Conservation (phyloP, 148 eudicot genomes). For the Silene uniflora region DNA sequence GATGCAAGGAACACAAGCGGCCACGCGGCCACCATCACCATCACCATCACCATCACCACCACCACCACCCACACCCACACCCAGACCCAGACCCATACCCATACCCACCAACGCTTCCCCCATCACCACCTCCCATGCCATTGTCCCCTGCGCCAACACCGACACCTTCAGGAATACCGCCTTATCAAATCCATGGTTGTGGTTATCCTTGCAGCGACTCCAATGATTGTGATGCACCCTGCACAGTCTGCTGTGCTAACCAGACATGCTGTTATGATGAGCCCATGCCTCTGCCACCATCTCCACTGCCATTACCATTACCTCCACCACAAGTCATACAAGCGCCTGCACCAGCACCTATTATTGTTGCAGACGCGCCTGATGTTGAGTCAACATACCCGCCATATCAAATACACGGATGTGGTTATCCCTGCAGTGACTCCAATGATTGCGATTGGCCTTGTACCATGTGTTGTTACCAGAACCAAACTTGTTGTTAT, state of each 20-base stretch:
- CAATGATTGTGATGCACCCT: conserved; percentile 25
- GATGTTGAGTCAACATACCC: conserved; percentile 7
- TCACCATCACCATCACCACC: background rate
- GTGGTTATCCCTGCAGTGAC: conserved; percentile 15
- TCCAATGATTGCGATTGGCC: conserved; percentile 19
- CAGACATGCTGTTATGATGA: conserved; percentile 21
- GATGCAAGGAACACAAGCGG: background rate
- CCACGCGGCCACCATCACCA: background rate
- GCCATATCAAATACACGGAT: conserved; percentile 20
- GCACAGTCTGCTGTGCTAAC: conserved; percentile 19
- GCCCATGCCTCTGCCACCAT: conserved; percentile 8
- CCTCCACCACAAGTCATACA: too few species aligned
- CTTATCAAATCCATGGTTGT: conserved; percentile 26
- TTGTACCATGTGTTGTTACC: conserved; percentile 11
- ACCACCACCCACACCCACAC: background rate
- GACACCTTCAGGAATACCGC: conserved; percentile 9
- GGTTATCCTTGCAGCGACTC: conserved; percentile 21
- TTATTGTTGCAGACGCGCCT: too few species aligned
- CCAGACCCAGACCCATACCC: background rate
- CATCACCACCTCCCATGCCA: background rate
- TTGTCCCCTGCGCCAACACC: conserved; percentile 12
- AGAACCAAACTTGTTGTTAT: conserved; percentile 18
- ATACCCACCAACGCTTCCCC: background rate
- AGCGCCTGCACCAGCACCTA: too few species aligned
- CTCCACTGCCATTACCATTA: background rate